A percentile compares a stretch with the other conserved stretches of the same genome.
Evolutionary conservation across 768 basidiomycete species (phyloP).

Genomic region (Rhizopogon vinicolor): DNA sequence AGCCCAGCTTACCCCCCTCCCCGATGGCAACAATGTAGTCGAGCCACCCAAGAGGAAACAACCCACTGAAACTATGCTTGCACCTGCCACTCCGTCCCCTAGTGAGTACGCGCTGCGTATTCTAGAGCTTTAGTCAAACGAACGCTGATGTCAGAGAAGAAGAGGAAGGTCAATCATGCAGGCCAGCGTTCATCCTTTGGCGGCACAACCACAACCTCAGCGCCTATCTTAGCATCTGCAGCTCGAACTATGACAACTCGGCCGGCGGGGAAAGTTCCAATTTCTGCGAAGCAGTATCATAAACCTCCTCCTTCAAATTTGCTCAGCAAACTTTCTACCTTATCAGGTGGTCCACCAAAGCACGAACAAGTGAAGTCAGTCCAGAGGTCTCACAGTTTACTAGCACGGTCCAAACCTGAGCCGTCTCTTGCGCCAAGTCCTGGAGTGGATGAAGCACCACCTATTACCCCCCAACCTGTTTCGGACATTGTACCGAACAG

Average conservation of each 20-base stretch:
- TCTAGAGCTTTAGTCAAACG: background rate
- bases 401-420: constrained; percentile 12
- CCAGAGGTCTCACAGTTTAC: constrained; percentile 22
- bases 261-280: background rate
- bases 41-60: constrained; percentile 48
- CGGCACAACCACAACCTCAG: constrained; percentile 6
- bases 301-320: constrained; percentile 49
- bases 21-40: constrained; percentile 17
- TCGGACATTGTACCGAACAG: constrained; percentile 17
- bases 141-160: constrained; percentile 26
- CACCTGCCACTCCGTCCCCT: constrained; percentile 58
- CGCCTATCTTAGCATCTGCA: constrained; percentile 12
- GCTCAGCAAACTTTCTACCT: constrained; percentile 43
- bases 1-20: constrained; percentile 43
- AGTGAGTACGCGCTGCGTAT: constrained; percentile 38
- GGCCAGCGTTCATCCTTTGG: constrained; percentile 10
- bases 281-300: constrained; percentile 6
- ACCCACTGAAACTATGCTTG: constrained; percentile 32
- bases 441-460: constrained; percentile 6
- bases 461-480: constrained; percentile 1
- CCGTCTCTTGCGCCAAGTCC: background rate
- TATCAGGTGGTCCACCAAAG: constrained; percentile 21
- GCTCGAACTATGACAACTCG: background rate
- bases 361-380: constrained; percentile 19
- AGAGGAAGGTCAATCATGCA: constrained; percentile 39